A percentile compares a stretch with the other conserved stretches of the same genome.
Evolutionary conservation across 2,329 filamentous ascomycete genomes (phyloP).

Genomic region (Fusarium albidum): DNA sequence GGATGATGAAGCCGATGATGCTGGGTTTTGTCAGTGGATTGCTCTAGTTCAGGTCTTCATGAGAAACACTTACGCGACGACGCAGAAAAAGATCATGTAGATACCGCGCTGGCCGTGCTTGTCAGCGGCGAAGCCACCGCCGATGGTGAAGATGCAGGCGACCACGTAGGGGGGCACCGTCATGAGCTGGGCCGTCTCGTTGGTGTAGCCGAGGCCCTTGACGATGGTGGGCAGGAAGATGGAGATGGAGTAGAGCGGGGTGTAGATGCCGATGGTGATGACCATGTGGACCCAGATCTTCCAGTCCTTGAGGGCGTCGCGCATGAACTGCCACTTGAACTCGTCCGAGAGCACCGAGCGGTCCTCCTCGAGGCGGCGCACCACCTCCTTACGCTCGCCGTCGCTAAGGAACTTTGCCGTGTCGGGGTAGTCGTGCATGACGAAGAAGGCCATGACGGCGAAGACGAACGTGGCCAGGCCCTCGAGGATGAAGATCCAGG

Average conservation of each 20-base stretch:
- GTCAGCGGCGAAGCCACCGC: slow-evolving; percentile 54
- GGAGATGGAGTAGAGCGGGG: slow-evolving; percentile 49
- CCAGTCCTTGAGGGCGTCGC: slow-evolving; percentile 67
- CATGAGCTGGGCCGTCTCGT: slow-evolving; percentile 49
- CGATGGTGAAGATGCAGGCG: slow-evolving; percentile 47
- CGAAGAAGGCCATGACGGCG: slow-evolving; percentile 55
- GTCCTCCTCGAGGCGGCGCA: slow-evolving; percentile 53
- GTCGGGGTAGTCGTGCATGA: slow-evolving; percentile 67
- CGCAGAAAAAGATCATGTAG: slow-evolving; percentile 49
- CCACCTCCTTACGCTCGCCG: slow-evolving; percentile 53
- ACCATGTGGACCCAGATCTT: slow-evolving; percentile 63
- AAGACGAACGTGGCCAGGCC: slow-evolving; percentile 58
- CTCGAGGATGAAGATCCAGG: slow-evolving; percentile 83
- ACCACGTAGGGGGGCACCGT: slow-evolving; percentile 49
- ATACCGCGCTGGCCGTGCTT: slow-evolving; percentile 47
- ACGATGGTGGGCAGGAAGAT: slow-evolving; percentile 50
- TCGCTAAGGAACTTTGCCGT: slow-evolving; percentile 57
- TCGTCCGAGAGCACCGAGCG: slow-evolving; percentile 61
- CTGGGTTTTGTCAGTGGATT: slow-evolving; percentile 33
- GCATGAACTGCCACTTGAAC: slow-evolving; percentile 63
- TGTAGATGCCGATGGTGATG: slow-evolving; percentile 67
- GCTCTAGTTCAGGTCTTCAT: too few species aligned
- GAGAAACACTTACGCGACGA: slow-evolving; percentile 45
- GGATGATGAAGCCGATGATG: slow-evolving; percentile 46
- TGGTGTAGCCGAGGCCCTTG: slow-evolving; percentile 47